Evolutionary conservation across 305 asterid genomes (phyloP), one percentile per base, ranked within the genome.

Genomic region (Rubia occidens): DNA sequence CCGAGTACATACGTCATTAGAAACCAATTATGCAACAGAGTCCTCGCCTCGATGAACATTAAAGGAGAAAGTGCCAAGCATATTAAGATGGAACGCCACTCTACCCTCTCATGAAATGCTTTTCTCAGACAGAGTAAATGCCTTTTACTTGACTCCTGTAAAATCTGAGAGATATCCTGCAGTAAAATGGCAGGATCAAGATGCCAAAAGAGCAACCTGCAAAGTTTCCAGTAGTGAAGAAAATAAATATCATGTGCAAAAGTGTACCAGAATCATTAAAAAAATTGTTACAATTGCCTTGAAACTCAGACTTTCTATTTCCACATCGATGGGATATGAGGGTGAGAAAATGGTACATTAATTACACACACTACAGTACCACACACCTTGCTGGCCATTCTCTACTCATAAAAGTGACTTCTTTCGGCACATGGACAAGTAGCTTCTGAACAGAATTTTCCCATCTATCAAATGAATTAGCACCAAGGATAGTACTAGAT

Each of bases 1-100:
- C 11, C 10, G 58, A 47, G 64, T 44, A 73, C 93, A 80, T 79
- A 91, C 97, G 86, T 86, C 79, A 64, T 70, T 45, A 89, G 80
- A 79, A 89, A 91, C 96, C 96, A 91, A 37, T 71, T 77, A 73
- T 87, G 97, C 80, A 91, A 79, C 69, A 88, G 73, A 44, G 89
- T 82, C 80, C 91, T 87, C 39, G 95, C 81, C 84, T 85, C 89
- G 60, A 81, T 71, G 77, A 89, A 91, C 84, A 87, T 72, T 64
- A 80, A 63, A 73, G 97, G 96, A 75, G 95, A 82, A 67, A 82
- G 61, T 35, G 79, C 85, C 76, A 91, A 84, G 79, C 91, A 89
- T 70, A 81, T 79, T 17, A 91, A 32, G 68, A 71, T 78, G 77
- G 86, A 80, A 66, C 85, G 87, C 96, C 93, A 91, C 71, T 89